Conservation (phyloP, 371 early-diverging fungal genomes). For the Sporodiniella umbellata region DNA sequence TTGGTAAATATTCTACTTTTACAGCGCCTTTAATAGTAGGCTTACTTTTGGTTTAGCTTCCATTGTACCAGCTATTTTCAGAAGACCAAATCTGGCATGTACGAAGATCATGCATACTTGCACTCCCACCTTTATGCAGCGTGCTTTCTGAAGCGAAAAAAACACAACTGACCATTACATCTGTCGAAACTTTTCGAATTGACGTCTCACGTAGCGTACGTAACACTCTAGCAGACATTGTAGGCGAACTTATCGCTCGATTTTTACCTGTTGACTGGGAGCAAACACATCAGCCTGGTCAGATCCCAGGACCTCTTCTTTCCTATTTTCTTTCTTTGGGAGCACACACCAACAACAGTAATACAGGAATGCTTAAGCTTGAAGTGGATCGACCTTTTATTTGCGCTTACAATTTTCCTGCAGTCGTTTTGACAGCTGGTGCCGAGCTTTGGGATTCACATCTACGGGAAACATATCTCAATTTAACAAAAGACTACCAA, state of each 20-base stretch:
- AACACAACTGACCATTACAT: slow-evolving; percentile 36
- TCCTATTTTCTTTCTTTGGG: slow-evolving; percentile 45
- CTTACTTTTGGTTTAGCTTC: slow-evolving; percentile 30
- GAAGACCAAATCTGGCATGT: slow-evolving; percentile 64
- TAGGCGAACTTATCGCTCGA: slow-evolving; percentile 57
- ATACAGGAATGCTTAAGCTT: slow-evolving; percentile 33
- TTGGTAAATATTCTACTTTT: slow-evolving; percentile 26
- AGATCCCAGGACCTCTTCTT: slow-evolving; percentile 36
- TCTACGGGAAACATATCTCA: slow-evolving; percentile 48
- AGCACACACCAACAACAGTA: slow-evolving; percentile 20
- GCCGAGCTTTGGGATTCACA: slow-evolving; percentile 52
- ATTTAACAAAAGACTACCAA: slow-evolving; percentile 51
- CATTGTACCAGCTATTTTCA: slow-evolving; percentile 46
- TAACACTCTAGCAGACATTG: slow-evolving; percentile 54
- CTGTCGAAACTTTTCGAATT: slow-evolving; percentile 45
- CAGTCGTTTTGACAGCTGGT: slow-evolving; percentile 59
- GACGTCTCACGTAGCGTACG: slow-evolving; percentile 61
- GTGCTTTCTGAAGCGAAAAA: slow-evolving; percentile 45
- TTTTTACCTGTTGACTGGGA: slow-evolving; percentile 52
- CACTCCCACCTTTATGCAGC: slow-evolving; percentile 45
- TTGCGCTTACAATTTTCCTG: slow-evolving; percentile 64
- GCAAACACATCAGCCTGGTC: slow-evolving; percentile 37
- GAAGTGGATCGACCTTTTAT: slow-evolving; percentile 57
- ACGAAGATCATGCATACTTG: slow-evolving; percentile 52
- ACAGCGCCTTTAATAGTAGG: not conserved